A percentile compares a stretch with the other conserved stretches of the same genome.
Evolutionary conservation across 108 stramenopile genomes (phyloP).

Genomic region (Chaetoceros muelleri): DNA sequence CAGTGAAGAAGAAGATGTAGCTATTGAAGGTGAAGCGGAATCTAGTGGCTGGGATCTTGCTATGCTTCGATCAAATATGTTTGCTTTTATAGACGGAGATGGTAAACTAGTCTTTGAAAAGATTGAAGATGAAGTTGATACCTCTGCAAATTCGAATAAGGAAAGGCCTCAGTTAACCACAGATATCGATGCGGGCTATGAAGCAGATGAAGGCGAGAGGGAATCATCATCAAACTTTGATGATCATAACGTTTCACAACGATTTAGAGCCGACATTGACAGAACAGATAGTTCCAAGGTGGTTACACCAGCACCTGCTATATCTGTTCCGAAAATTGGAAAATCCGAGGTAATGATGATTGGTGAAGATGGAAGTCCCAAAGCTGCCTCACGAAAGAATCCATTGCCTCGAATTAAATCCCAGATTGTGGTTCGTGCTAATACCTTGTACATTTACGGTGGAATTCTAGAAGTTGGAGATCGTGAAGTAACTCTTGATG

Average conservation of each 20-base stretch:
- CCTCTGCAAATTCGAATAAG: conserved; percentile 3
- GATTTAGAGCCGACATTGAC: background rate
- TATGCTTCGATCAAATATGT: conserved; percentile 78
- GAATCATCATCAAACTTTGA: background rate
- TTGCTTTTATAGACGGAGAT: conserved; percentile 79
- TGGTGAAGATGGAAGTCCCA: conserved; percentile 42
- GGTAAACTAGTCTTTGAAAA: conserved; percentile 83
- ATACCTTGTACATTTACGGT: conserved; percentile 58
- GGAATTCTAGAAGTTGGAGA: conserved; percentile 88
- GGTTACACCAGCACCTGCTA: conserved; percentile 3
- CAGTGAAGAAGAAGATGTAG: conserved; percentile 23
- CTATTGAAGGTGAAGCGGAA: conserved; percentile 15
- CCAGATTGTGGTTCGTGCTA: conserved; percentile 28
- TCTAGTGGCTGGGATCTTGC: conserved; percentile 70
- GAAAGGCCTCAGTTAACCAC: background rate
- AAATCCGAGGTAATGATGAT: conserved; percentile 60
- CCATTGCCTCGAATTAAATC: conserved; percentile 80
- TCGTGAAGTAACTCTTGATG: conserved; percentile 84
- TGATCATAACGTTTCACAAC: too few species aligned
- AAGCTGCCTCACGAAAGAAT: conserved; percentile 49
- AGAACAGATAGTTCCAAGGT: background rate
- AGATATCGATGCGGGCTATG: conserved; percentile 4
- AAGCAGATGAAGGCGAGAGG: conserved; percentile 1
- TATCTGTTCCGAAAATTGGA: conserved; percentile 4
- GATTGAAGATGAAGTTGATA: conserved; percentile 37